phyloP scores from a whole-genome alignment of 768 basidiomycete genomes.

The Amanita pallidorosea region DNA sequence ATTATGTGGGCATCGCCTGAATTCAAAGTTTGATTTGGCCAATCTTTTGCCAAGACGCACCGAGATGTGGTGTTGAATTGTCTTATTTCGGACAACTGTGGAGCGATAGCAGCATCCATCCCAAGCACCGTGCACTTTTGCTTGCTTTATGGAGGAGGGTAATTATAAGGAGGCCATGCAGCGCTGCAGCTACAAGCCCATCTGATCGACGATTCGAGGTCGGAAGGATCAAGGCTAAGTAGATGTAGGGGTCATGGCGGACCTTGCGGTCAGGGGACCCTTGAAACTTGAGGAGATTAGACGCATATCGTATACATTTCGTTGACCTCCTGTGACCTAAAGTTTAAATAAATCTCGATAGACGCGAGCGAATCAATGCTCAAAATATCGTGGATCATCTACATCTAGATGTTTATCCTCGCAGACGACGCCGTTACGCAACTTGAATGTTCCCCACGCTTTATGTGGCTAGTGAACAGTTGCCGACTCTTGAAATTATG shows the following conservation, averaged over 20 bases:
- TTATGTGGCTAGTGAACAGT: not conserved
- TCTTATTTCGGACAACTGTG: slow-evolving; percentile 51
- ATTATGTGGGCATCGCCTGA: no score
- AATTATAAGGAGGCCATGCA: slow-evolving; percentile 45
- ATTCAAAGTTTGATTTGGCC: no score
- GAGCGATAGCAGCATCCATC: slow-evolving; percentile 52
- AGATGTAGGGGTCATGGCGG: slow-evolving; percentile 45
- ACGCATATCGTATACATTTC: not conserved
- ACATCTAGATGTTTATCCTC: not conserved
- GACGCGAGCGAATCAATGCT: not conserved
- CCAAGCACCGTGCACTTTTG: slow-evolving; percentile 44
- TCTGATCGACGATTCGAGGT: slow-evolving; percentile 62
- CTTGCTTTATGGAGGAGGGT: slow-evolving; percentile 41
- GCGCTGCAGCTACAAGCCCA: no score
- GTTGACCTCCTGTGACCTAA: no score
- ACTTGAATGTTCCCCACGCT: not conserved
- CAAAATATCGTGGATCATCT: not conserved
- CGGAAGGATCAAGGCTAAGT: slow-evolving; percentile 47
- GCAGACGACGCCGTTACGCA: not conserved
- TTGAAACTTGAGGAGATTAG: slow-evolving; percentile 20
- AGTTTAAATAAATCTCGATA: not conserved
- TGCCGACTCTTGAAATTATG: no score
- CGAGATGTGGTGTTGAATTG: no score
- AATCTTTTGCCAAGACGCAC: no score
- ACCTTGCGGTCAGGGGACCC: slow-evolving; percentile 35